phyloP scores from a whole-genome alignment of 2,329 filamentous ascomycete genomes.

The Penicillium sp. region DNA sequence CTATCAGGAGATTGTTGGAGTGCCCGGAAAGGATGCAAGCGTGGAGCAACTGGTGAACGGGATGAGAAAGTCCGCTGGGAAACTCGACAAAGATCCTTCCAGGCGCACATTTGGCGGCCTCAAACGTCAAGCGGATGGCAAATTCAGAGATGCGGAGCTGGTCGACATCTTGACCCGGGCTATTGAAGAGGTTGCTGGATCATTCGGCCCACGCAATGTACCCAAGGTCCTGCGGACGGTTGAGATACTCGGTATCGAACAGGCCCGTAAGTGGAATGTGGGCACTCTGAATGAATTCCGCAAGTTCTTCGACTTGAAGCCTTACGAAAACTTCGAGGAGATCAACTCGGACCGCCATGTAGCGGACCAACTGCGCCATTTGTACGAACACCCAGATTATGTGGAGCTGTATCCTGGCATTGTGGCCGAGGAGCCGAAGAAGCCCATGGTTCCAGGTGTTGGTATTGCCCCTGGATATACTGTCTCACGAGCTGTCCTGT shows the following conservation, averaged over 20 bases:
- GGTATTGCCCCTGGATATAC: conserved; percentile 78
- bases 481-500: conserved; percentile 76
- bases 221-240: conserved; percentile 74
- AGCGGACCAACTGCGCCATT: conserved; percentile 65
- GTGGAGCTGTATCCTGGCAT: conserved; percentile 82
- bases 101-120: conserved; percentile 72
- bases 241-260: conserved; percentile 80
- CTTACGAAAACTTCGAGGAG: conserved; percentile 77
- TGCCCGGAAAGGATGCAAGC: conserved; percentile 61
- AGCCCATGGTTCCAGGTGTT: conserved; percentile 73
- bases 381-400: conserved; percentile 75
- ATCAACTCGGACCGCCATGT: conserved; percentile 79
- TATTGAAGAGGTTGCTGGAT: conserved; percentile 69
- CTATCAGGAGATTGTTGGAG: conserved; percentile 66
- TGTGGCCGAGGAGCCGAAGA: conserved; percentile 75
- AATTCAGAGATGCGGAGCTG: conserved; percentile 74
- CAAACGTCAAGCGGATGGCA: conserved; percentile 67
- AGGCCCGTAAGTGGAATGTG: conserved; percentile 76
- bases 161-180: conserved; percentile 69
- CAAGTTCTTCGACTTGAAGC: conserved; percentile 77
- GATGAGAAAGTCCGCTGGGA: conserved; percentile 65
- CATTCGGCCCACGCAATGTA: conserved; percentile 74
- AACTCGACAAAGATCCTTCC: conserved; percentile 67
- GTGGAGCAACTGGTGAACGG: conserved; percentile 65
- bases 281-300: conserved; percentile 84